These are phyloP conservation scores for Amoeboaphelidium protococcarum DNA, from an alignment of 371 early-diverging fungal species.

Conservation along the genomic window DNA sequence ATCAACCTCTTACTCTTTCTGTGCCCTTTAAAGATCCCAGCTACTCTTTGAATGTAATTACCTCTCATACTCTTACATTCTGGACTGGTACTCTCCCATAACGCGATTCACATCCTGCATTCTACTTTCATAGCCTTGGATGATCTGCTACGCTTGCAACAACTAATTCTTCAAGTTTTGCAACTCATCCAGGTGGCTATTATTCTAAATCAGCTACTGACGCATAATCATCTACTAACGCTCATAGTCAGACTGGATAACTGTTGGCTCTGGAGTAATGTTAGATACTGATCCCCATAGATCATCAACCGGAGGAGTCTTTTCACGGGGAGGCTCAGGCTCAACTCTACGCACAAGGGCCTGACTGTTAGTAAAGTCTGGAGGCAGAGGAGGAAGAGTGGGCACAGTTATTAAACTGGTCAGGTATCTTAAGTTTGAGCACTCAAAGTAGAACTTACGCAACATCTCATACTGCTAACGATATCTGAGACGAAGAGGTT, in stretches of 20 bases:
- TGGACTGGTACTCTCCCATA: background rate
- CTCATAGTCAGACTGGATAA: background rate
- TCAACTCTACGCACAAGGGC: too few species aligned
- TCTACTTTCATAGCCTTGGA: background rate
- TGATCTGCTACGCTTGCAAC: background rate
- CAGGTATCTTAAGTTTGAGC: conserved; percentile 60
- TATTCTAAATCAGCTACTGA: background rate
- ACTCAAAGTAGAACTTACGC: conserved; percentile 69
- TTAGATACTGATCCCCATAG: background rate
- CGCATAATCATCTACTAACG: too few species aligned
- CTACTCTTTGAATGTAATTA: background rate
- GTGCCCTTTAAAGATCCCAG: background rate
- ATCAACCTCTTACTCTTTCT: background rate
- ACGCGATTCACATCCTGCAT: background rate
- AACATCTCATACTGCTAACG: conserved; percentile 56
- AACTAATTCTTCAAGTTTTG: background rate
- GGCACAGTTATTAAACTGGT: conserved; percentile 80
- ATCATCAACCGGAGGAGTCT: background rate
- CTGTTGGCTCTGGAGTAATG: background rate
- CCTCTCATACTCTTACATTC: background rate
- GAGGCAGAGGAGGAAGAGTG: conserved; percentile 27
- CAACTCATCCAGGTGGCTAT: background rate
- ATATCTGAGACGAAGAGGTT: conserved; percentile 58
- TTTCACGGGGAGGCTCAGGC: background rate
- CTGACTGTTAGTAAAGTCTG: background rate